Evolutionary conservation across 169 alveolate genomes (phyloP).

Genomic region (Eimeria mitis): DNA sequence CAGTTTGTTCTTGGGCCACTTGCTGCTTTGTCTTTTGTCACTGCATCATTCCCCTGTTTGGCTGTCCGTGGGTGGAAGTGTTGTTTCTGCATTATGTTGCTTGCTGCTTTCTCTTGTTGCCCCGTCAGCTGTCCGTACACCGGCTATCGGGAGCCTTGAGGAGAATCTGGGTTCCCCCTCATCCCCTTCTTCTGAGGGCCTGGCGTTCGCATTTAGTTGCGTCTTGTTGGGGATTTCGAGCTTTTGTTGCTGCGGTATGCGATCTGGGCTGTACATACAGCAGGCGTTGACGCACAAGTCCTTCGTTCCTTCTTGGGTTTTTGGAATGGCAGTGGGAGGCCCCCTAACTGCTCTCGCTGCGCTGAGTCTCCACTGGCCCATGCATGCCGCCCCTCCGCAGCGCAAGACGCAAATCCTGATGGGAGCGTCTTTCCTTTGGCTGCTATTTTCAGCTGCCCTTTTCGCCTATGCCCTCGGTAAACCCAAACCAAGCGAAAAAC

Average conservation of each 20-base stretch:
- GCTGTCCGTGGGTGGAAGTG: slow-evolving; percentile 30
- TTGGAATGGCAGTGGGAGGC: neutral
- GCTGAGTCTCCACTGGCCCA: slow-evolving; percentile 5
- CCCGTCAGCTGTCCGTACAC: neutral
- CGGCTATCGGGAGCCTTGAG: neutral
- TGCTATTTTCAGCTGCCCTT: slow-evolving; percentile 8
- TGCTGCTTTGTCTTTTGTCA: slow-evolving; percentile 36
- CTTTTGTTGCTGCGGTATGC: slow-evolving; percentile 13
- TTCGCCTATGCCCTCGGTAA: slow-evolving; percentile 7
- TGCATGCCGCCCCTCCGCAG: slow-evolving; percentile 22
- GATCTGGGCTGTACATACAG: slow-evolving; percentile 3
- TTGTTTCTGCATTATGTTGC: neutral
- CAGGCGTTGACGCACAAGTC: slow-evolving; percentile 7
- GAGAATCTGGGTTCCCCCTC: neutral
- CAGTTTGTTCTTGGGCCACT: slow-evolving; percentile 54
- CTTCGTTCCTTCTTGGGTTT: neutral
- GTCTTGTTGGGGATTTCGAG: neutral
- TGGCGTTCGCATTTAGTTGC: neutral
- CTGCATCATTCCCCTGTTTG: slow-evolving; percentile 12
- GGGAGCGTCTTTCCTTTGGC: slow-evolving; percentile 33
- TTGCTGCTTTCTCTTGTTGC: slow-evolving; percentile 17
- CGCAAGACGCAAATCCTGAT: slow-evolving; percentile 38
- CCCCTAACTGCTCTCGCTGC: slow-evolving; percentile 4
- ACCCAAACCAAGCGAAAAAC: neutral
- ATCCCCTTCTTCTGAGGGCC: slow-evolving; percentile 8